Evolutionary conservation across 768 basidiomycete species (phyloP).

Genomic region (Boletus subparvulus): DNA sequence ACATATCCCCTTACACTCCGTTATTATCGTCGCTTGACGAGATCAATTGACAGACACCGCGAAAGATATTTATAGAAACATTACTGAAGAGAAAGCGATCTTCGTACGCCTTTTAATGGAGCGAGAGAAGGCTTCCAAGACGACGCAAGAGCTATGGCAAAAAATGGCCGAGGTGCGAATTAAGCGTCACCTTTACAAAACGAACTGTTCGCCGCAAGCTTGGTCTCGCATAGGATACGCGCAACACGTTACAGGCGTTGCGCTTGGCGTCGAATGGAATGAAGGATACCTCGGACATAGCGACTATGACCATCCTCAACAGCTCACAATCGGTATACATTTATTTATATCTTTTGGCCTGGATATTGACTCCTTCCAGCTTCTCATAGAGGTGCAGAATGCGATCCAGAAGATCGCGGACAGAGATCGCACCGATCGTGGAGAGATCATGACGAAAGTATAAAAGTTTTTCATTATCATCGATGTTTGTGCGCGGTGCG

Average conservation of each 20-base stretch:
- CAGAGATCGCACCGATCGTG: constrained; percentile 18
- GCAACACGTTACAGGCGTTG: constrained; percentile 21
- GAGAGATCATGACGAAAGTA: constrained; percentile 26
- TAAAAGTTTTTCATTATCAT: neutral
- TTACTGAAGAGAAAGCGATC: constrained; percentile 55
- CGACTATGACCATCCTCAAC: constrained; percentile 10
- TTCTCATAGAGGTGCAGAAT: constrained; percentile 22
- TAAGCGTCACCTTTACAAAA: constrained; percentile 2
- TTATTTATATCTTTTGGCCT: neutral
- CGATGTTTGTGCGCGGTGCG: neutral
- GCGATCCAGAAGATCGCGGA: constrained; percentile 22
- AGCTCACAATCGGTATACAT: constrained; percentile 23
- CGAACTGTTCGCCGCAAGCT: neutral
- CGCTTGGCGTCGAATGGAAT: constrained; percentile 19
- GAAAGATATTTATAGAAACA: constrained; percentile 64
- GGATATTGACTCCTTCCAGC: constrained; percentile 18
- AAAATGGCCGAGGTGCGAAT: constrained; percentile 24
- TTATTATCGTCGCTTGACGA: constrained; percentile 8
- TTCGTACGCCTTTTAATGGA: constrained; percentile 47
- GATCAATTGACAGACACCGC: constrained; percentile 50
- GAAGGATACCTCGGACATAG: constrained; percentile 22
- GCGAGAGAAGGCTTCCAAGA: constrained; percentile 41
- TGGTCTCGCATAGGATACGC: constrained; percentile 28
- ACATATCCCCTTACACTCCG: constrained; percentile 8
- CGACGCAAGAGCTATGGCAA: constrained; percentile 33